Base-by-base conservation (phyloP, 192 early-diverging fungal genomes). In the Coemansia furcata region DNA sequence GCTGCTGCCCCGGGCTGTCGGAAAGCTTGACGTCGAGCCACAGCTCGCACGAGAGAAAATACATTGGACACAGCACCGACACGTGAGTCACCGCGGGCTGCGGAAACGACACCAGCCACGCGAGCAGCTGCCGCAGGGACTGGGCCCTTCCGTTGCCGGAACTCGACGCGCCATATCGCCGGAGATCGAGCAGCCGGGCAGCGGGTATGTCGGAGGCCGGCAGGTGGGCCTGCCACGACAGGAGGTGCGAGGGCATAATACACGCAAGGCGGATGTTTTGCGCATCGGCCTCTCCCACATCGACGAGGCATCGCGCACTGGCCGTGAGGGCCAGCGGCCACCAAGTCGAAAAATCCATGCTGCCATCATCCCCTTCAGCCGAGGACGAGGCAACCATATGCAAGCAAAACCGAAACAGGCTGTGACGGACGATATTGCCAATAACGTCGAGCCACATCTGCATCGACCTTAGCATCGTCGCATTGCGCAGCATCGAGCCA, bases 361-460 rank as follows among this genome's bases (percentile, higher is more conserved):
- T 32, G 50, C 26, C 29, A 23, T 30, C 23, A 26, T 26, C 23
- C 26, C 10, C 26, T 5, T 54, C 50, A 5, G 26, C 50, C 12
- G 50, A 30, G 4, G 26, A 30, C n/a, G 5, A 7, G 26, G 26
- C 50, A 30, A 54, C 29, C 1, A 62, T 23, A 4, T 67, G 58
- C 2, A 68, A 30, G 55, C 68, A 59, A 5, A 59, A 60, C n/a
- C 78, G 68, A 35, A 80, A 72, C n/a, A 74, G 43, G 40, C 72
- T 80, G 46, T 80, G 78, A 0, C 72, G 60, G 19, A 66, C 68
- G 35, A 72, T 47, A 19, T 43, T 55, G 12, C 78, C 78, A 3
- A 68, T 63, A 62, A 74, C 68, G 23, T 80, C 78, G 6, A 74
- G 72, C 78, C 78, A 80, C n/a, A 74, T 68, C 43, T 80, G 78